phyloP scores from a whole-genome alignment of 2,329 filamentous ascomycete species.

The Diaporthe nobilis region DNA sequence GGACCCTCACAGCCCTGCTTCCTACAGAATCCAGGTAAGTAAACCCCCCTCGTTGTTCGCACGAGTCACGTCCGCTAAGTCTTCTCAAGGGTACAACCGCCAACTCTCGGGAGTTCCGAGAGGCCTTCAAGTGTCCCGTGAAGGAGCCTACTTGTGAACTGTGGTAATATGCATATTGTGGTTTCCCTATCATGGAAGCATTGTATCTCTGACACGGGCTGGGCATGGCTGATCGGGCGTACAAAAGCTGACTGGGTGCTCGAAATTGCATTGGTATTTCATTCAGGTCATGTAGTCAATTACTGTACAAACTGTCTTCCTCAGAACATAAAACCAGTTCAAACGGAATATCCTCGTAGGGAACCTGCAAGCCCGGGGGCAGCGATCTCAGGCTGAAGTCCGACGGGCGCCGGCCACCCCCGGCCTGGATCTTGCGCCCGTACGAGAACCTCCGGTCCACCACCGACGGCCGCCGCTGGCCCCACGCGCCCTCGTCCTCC shows the following conservation, averaged over 20 bases:
- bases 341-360: neutral
- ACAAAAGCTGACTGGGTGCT: neutral
- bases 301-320: conserved; percentile 22
- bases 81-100: conserved; percentile 63
- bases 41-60: too few relatives aligned
- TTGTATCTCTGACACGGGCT: neutral
- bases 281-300: conserved; percentile 23
- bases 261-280: neutral
- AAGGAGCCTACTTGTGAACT: conserved; percentile 79
- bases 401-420: conserved; percentile 9
- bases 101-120: conserved; percentile 77
- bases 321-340: conserved; percentile 6
- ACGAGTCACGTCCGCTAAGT: neutral
- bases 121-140: conserved; percentile 75
- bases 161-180: conserved; percentile 63
- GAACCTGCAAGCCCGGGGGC: neutral
- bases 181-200: neutral
- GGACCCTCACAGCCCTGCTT: conserved; percentile 76
- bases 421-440: conserved; percentile 13
- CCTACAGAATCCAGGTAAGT: conserved; percentile 69
- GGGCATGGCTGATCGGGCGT: neutral
- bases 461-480: neutral
- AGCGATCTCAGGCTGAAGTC: conserved; percentile 18
- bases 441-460: neutral
- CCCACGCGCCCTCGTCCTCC: neutral